phyloP scores from a whole-genome alignment of 345 rosid species.

The Luvunga scandens region DNA sequence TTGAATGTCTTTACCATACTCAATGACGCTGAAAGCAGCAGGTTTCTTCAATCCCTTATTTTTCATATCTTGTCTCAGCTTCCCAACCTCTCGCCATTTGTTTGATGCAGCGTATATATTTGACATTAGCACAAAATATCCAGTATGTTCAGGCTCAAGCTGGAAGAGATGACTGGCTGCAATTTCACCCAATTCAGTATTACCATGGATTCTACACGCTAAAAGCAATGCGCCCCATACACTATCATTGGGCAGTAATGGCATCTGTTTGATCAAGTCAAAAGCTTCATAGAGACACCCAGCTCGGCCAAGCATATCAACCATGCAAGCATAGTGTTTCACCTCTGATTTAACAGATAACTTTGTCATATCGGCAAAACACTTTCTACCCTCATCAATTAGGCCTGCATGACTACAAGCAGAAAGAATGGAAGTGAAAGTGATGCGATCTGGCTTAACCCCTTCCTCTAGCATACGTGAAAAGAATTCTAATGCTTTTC shows the following conservation, averaged over 20 bases:
- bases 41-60: conserved; percentile 54
- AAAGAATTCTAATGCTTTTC: conserved; percentile 40
- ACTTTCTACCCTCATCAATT: conserved; percentile 47
- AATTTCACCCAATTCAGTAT: conserved; percentile 39
- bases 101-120: conserved; percentile 55
- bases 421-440: conserved; percentile 52
- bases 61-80: conserved; percentile 48
- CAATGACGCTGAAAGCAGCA: conserved; percentile 50
- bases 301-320: conserved; percentile 63
- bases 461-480: conserved; percentile 45
- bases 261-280: conserved; percentile 48
- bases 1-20: conserved; percentile 37
- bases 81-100: conserved; percentile 52
- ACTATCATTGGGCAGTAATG: conserved; percentile 39
- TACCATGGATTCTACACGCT: conserved; percentile 58
- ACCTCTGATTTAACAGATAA: conserved; percentile 30
- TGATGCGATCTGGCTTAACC: conserved; percentile 45
- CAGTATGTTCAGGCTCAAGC: conserved; percentile 49
- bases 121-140: conserved; percentile 56
- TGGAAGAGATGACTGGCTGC: conserved; percentile 45
- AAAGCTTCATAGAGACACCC: conserved; percentile 50
- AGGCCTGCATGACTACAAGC: conserved; percentile 68
- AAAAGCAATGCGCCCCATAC: conserved; percentile 64
- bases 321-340: conserved; percentile 64
- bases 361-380: conserved; percentile 42